phyloP scores from a whole-genome alignment of 2,329 filamentous ascomycete species.

The Aspergillus ibericus region DNA sequence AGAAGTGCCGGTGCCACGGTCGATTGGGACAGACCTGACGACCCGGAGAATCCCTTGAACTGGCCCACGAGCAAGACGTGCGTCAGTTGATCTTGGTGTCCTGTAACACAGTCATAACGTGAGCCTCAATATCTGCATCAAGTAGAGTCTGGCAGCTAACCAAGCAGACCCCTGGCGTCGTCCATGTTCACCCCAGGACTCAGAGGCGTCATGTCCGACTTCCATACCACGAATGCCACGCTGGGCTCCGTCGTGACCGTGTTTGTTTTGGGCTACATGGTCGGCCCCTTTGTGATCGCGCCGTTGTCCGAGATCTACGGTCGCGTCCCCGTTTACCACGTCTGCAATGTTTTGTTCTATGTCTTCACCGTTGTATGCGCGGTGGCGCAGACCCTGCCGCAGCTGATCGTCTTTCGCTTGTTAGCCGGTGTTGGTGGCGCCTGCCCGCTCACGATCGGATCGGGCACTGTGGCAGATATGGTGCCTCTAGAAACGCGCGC shows the following conservation, averaged over 20 bases:
- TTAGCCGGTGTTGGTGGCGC: conserved; percentile 63
- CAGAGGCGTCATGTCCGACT: conserved; percentile 20
- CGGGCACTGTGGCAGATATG: conserved; percentile 67
- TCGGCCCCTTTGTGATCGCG: conserved; percentile 59
- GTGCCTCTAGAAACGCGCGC: conserved; percentile 59
- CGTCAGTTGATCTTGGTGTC: conserved; percentile 20
- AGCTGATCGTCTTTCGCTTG: conserved; percentile 63
- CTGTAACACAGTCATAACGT: conserved; percentile 21
- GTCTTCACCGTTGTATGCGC: conserved; percentile 66
- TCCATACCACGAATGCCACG: conserved; percentile 14
- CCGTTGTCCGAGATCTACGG: conserved; percentile 67
- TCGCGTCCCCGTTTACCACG: conserved; percentile 56
- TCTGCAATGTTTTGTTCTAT: conserved; percentile 61
- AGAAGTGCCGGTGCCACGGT: neutral
- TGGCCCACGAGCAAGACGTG: conserved; percentile 28
- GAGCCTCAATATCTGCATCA: neutral
- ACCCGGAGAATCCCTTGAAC: conserved; percentile 34
- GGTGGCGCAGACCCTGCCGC: conserved; percentile 54
- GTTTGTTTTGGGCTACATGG: conserved; percentile 58
- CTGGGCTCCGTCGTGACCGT: conserved; percentile 52
- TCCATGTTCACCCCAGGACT: conserved; percentile 40
- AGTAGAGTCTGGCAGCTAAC: neutral
- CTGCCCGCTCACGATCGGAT: conserved; percentile 64
- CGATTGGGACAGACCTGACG: conserved; percentile 28
- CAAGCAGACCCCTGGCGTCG: conserved; percentile 21